Percentiles rank a stretch among this genome's conserved stretches.
Conservation (phyloP, 2,329 filamentous ascomycete genomes). For the Curvularia verruculosa region DNA sequence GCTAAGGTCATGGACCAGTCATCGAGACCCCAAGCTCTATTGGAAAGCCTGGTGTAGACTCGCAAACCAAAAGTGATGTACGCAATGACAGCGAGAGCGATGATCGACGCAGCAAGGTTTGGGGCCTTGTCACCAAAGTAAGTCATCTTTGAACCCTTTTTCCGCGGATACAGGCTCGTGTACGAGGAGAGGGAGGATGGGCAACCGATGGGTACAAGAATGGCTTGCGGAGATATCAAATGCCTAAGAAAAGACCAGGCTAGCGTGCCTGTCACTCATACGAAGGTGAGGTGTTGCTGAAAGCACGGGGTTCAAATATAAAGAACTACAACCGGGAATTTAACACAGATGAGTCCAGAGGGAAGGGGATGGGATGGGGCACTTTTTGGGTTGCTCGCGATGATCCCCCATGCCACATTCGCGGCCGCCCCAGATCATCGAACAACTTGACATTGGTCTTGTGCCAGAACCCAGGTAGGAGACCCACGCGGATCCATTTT, state of each 20-base stretch:
- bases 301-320: background rate
- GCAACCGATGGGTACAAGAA: background rate
- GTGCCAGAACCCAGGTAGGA: slow-evolving; percentile 1
- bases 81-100: slow-evolving; percentile 7
- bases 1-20: slow-evolving; percentile 16
- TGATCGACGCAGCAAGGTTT: slow-evolving; percentile 10
- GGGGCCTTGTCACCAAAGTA: slow-evolving; percentile 15
- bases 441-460: slow-evolving; percentile 8
- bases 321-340: slow-evolving; percentile 1
- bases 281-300: background rate
- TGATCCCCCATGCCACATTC: slow-evolving; percentile 8
- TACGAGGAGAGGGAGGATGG: background rate
- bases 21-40: slow-evolving; percentile 14
- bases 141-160: slow-evolving; percentile 7
- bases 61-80: slow-evolving; percentile 11
- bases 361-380: slow-evolving; percentile 4
- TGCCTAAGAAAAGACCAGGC: background rate
- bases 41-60: slow-evolving; percentile 15
- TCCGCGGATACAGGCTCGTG: background rate
- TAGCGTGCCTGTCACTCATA: background rate
- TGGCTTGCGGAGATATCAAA: background rate
- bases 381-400: slow-evolving; percentile 6
- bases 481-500: slow-evolving; percentile 12
- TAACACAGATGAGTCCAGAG: slow-evolving; percentile 2
- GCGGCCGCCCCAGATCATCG: slow-evolving; percentile 4